A percentile compares a stretch with the other conserved stretches of the same genome.
Evolutionary conservation across 768 basidiomycete species (phyloP).

Genomic region (Phallus indusiatus): DNA sequence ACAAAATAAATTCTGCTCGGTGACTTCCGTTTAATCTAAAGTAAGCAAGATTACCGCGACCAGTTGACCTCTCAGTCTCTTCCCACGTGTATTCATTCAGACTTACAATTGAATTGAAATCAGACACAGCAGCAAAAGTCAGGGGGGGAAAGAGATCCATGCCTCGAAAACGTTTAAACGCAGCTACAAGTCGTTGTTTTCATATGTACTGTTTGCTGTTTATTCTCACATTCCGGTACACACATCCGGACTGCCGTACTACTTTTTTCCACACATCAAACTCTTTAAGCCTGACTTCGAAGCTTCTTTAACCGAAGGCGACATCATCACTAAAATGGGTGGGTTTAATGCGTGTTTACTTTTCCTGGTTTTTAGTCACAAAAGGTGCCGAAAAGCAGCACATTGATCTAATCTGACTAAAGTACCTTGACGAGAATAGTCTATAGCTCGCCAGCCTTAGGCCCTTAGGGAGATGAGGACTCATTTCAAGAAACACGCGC

Average conservation of each 20-base stretch:
- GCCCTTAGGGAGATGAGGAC: too few relatives aligned
- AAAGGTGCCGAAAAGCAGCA: too few relatives aligned
- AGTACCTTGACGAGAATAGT: too few relatives aligned
- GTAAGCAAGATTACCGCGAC: too few relatives aligned
- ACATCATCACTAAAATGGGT: not conserved
- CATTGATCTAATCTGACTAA: too few relatives aligned
- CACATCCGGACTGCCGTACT: not conserved
- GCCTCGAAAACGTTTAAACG: not conserved
- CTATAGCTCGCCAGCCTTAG: too few relatives aligned
- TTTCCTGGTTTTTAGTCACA: too few relatives aligned
- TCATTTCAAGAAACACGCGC: too few relatives aligned
- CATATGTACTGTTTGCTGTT: not conserved
- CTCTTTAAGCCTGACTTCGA: not conserved
- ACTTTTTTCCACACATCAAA: not conserved
- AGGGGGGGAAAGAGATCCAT: not conserved
- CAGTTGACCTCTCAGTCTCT: too few relatives aligned
- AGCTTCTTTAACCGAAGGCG: not conserved
- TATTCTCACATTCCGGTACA: not conserved
- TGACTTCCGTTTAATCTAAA: too few relatives aligned
- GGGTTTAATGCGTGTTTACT: not conserved
- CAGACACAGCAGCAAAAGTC: not conserved
- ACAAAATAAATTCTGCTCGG: too few relatives aligned
- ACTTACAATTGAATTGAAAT: not conserved
- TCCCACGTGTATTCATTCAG: not conserved
- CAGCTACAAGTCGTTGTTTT: not conserved